Evolutionary conservation across 768 basidiomycete species (phyloP), one percentile per base, ranked within the genome.

Genomic region (Suillus fuscotomentosus): DNA sequence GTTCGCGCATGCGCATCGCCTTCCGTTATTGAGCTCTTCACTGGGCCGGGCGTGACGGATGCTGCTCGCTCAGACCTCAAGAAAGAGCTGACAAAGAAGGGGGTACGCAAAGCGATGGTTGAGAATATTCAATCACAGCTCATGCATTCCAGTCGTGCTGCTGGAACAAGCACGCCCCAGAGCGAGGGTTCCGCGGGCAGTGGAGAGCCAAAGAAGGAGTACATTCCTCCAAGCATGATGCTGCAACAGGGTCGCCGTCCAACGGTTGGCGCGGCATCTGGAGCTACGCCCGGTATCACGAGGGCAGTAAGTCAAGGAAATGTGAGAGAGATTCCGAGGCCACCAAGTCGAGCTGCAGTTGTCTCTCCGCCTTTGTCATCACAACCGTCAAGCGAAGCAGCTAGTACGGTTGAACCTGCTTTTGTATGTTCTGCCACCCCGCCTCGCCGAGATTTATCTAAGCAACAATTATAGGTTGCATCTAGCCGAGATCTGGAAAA

Each of bases 51-150:
- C 5, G 93, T 94, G 15, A 87, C 89, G 3, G 90, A 96, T 72
- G 88, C 87, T 9, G 97, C 97, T 3, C 88, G 93, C 60, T 87
- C 95, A 5, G 97, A 99, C 74, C 82, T 99, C 61, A 98, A 97
- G 83, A 95, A 94, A 72, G 91, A 94, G 73, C 83, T 99, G 83
- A 75, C 83, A 2, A 94, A 90, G 79, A 93, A 92, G 75, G 85
- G 85, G 48, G 92, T 97, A 50, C 85, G 94, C 41, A 97, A 96
- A 78, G 85, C 88, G 5, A 95, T 96, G 54, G 87, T 90, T 15
- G 96, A 98, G 66, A 82, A 82, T 60, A 87, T 99, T 17, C 82
- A 95, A 8, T 77, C 81, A 61, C 89, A 87, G 73, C 80, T 94
- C 24, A 79, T 94, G 60, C 70, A 73, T 41, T 69, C 72, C 53